Conservation (phyloP, 306 rosid genomes). For the Astragalus glycyphyllos region DNA sequence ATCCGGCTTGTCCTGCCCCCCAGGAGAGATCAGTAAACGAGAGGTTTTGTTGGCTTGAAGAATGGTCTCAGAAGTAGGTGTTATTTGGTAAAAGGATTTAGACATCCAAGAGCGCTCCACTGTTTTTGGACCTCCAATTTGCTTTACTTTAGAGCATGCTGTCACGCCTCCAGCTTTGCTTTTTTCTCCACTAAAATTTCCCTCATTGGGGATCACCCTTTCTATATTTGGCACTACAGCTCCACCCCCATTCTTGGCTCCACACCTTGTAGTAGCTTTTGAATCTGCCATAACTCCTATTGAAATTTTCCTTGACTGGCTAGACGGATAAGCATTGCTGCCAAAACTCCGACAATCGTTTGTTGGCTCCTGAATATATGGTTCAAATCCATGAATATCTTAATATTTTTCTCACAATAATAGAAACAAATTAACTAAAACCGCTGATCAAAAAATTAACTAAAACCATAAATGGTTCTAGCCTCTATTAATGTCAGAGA, state of each 20-base stretch:
- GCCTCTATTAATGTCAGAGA: too few relatives aligned
- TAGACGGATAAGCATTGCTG: slow-evolving; percentile 63
- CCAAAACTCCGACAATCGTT: slow-evolving; percentile 70
- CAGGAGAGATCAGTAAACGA: slow-evolving; percentile 52
- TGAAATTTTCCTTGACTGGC: slow-evolving; percentile 91
- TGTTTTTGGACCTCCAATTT: slow-evolving; percentile 49
- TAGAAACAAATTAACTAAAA: slow-evolving; percentile 29
- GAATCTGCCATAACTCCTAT: slow-evolving; percentile 81
- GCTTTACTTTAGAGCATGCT: slow-evolving; percentile 49
- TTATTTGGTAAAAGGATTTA: slow-evolving; percentile 49
- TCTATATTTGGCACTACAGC: slow-evolving; percentile 52
- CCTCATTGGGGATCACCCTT: slow-evolving; percentile 46
- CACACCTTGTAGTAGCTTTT: slow-evolving; percentile 49
- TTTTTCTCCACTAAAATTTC: slow-evolving; percentile 46
- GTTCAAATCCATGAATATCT: slow-evolving; percentile 39
- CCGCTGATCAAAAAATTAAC: slow-evolving; percentile 5
- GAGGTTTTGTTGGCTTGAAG: slow-evolving; percentile 52
- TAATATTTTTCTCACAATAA: slow-evolving; percentile 10
- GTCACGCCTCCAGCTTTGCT: slow-evolving; percentile 48
- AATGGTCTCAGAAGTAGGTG: slow-evolving; percentile 52
- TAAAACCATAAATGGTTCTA: slow-evolving; percentile 11
- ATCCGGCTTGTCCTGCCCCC: slow-evolving; percentile 44
- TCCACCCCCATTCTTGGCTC: slow-evolving; percentile 50
- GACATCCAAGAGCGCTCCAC: slow-evolving; percentile 58
- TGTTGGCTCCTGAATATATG: slow-evolving; percentile 60